Evolutionary conservation across 768 basidiomycete genomes (phyloP), one percentile per base, ranked within the genome.

Genomic region (Agaricus bisporus): DNA sequence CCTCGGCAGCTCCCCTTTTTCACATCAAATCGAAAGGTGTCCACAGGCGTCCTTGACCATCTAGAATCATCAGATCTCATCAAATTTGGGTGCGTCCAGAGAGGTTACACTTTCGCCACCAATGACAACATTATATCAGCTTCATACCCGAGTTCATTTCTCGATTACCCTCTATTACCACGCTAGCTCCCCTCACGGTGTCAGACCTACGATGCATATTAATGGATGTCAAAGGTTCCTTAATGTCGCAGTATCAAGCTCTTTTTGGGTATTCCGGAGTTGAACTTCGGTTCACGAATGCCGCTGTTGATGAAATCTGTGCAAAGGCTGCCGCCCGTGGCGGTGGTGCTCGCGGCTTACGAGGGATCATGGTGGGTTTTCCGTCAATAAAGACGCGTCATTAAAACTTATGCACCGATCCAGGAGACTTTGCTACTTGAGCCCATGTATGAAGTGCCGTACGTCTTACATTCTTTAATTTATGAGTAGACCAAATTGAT

Each of bases 111-210:
- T 18, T 29, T 32, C 17, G 17, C 11, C 28, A 7, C 11, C 10
- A 26, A 28, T 45, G 4, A n/a, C 44, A 18, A 20, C 11, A 18
- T 32, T 28, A 14, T 17, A 43, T 6, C 54, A 88, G 89, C 3
- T 89, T 97, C 58, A 98, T 98, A 54, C 95, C 95, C 20, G 95
- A 98, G 70, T 98, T 98, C 61, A 80, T 95, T 48, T 92, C 90
- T 15, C 88, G 95, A 26, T 70, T 97, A n/a, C 95, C 95, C 4
- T 86, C 92, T n/a, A 77, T 94, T 35, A 89, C 95, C 4, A 83
- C 91, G 1, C 78, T 98, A 5, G 68, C 86, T 5, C 86, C 89
- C 5, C 76, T 98, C 2, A 86, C 88, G 5, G 78, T 88, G 9
- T 64, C 80, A 10, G 95, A 98, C 67, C 76, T 98, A 15, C 81